Evolutionary conservation across 208 protist species (phyloP), one percentile per base, ranked within the genome.

Genomic region (Porcisia hertigi): DNA sequence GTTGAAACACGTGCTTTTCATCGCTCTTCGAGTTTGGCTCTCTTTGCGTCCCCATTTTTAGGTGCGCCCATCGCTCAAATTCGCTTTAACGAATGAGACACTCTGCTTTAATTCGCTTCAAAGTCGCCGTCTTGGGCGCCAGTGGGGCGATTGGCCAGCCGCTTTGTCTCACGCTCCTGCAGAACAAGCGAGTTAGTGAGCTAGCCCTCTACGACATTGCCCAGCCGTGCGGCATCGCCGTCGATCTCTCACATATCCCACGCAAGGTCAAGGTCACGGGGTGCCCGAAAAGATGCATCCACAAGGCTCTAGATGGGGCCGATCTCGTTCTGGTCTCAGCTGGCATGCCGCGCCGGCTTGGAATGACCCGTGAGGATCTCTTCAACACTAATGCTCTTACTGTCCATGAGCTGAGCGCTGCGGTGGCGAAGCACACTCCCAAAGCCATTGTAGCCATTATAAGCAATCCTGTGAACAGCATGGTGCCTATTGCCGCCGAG

Each of bases 61-160:
- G 45, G 9, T 7, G 3, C n/a, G 3, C 62, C 39, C 62, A 8
- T 66, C 39, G 11, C 62, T 45, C 20, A 34, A 34, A 2, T 11
- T 47, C 62, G 62, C 39, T 11, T 14, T 34, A 20, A 9, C 20
- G 18, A 4, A 72, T 72, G 67, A 30, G 25, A n/a, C 49, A 12
- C 20, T 59, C 67, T 9, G 25, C 20, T 36, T 53, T 60, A 45
- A 11, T 5, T 11, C 73, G 71, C 8, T 77, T 70, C 59, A 73
- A 77, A 69, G 96, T 98, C 30, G 94, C 95, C 57, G 92, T 99
- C 18, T 88, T 99, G 58, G 97, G 98, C 47, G 97, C 95, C 53
- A 96, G 89, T 41, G 97, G 97, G 74, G 98, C 97, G 41, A 98
- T 99, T 78, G 98, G 98, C 30, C 98, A 99, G 89, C 96, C 98